These are phyloP conservation scores for Clausena lansium DNA, from an alignment of 345 rosid genomes.

Conservation along the genomic window DNA sequence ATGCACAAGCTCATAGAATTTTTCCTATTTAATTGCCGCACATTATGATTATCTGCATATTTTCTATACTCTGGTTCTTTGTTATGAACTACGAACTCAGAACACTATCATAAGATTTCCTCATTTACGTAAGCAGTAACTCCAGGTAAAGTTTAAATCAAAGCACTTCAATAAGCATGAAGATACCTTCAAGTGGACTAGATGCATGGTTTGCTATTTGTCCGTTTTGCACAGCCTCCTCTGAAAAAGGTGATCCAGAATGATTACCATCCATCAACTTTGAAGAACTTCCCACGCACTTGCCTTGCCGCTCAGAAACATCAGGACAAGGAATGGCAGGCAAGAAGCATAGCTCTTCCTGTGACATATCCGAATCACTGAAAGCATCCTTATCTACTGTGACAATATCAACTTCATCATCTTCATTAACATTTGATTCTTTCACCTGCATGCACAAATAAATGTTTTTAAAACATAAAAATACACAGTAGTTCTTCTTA, in stretches of 20 bases:
- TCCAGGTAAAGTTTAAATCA: slow-evolving; percentile 7
- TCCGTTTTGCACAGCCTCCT: slow-evolving; percentile 76
- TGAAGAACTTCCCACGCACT: slow-evolving; percentile 51
- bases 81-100: not conserved
- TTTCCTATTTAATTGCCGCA: not conserved
- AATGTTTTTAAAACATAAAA: slow-evolving; percentile 19
- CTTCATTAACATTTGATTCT: slow-evolving; percentile 78
- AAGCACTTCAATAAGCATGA: not conserved
- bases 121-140: not conserved
- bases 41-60: not conserved
- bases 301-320: slow-evolving; percentile 65
- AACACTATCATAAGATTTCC: not conserved
- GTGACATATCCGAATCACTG: slow-evolving; percentile 96
- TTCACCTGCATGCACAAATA: slow-evolving; percentile 56
- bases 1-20: not conserved
- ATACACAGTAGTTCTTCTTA: not conserved
- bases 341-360: slow-evolving; percentile 88
- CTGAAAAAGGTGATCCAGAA: slow-evolving; percentile 81
- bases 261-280: slow-evolving; percentile 66
- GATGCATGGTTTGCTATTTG: slow-evolving; percentile 51
- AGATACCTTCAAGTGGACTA: slow-evolving; percentile 78
- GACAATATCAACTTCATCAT: slow-evolving; percentile 92
- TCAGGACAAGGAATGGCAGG: slow-evolving; percentile 90
- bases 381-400: slow-evolving; percentile 77
- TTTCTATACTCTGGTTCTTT: not conserved